Evolutionary conservation across 129 eudicot genomes (phyloP).

Genomic region (Lactuca sativa): DNA sequence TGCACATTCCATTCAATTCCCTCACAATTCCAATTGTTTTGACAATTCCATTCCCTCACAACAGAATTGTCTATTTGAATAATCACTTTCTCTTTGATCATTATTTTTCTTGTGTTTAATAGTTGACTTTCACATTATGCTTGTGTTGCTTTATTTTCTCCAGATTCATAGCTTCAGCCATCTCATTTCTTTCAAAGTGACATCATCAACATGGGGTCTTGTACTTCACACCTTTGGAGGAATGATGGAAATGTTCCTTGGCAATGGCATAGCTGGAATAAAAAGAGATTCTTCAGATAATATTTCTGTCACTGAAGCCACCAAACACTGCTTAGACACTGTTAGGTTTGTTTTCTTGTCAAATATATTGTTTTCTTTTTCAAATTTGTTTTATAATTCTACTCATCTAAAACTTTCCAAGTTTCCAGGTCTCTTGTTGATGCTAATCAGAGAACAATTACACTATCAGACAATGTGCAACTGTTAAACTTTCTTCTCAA

Average conservation of each 20-base stretch:
- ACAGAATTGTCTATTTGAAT: neutral
- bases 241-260: constrained; percentile 48
- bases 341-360: constrained; percentile 47
- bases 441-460: constrained; percentile 48
- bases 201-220: constrained; percentile 61
- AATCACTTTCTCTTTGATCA: neutral
- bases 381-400: neutral
- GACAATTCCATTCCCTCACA: neutral
- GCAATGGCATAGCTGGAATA: constrained; percentile 34
- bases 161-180: constrained; percentile 56
- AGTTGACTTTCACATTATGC: constrained; percentile 1
- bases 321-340: constrained; percentile 61
- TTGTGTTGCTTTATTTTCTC: constrained; percentile 25
- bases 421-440: constrained; percentile 58
- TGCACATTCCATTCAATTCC: no score
- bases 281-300: constrained; percentile 32
- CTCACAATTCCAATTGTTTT: neutral
- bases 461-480: constrained; percentile 47
- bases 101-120: neutral
- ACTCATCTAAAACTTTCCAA: constrained; percentile 2
- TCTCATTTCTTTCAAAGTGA: constrained; percentile 48
- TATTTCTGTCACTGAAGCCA: constrained; percentile 42
- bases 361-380: constrained; percentile 1
- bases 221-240: constrained; percentile 54
- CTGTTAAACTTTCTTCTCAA: constrained; percentile 64